phyloP scores from a whole-genome alignment of 2,329 filamentous ascomycete species.

The Ceratocystis cacaofunesta region DNA sequence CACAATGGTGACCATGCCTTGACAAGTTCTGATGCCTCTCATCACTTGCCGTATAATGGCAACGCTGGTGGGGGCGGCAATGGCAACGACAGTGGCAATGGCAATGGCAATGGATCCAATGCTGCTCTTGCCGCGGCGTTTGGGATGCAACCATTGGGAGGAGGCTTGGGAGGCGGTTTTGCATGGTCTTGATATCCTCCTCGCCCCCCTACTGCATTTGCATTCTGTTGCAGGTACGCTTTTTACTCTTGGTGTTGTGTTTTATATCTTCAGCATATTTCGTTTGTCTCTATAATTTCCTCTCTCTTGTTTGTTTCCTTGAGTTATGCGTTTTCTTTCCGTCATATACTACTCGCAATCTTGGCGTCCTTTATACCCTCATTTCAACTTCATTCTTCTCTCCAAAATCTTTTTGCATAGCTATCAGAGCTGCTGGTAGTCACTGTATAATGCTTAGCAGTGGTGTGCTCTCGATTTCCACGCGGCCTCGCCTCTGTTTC shows the following conservation, averaged over 20 bases:
- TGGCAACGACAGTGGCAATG: neutral
- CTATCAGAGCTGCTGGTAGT: neutral
- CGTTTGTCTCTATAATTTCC: neutral
- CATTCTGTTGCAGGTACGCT: neutral
- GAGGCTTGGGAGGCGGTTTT: constrained; percentile 3
- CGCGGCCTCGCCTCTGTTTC: neutral
- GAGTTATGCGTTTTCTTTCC: neutral
- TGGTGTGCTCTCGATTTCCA: too few species aligned
- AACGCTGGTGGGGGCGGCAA: neutral
- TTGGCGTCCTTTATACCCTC: neutral
- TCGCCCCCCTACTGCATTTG: neutral
- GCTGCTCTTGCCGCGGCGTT: constrained; percentile 4
- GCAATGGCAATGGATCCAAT: neutral
- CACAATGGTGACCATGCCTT: constrained; percentile 27
- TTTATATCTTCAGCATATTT: neutral
- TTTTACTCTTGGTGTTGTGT: too few species aligned
- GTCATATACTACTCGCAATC: neutral
- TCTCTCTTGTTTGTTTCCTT: constrained; percentile 3
- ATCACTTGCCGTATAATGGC: neutral
- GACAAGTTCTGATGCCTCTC: constrained; percentile 9
- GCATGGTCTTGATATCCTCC: neutral
- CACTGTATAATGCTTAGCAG: neutral
- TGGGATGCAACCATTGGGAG: constrained; percentile 2
- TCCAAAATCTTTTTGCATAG: neutral
- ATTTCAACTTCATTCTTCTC: neutral